Evolutionary conservation across 768 basidiomycete genomes (phyloP), one percentile per base, ranked within the genome.

Genomic region (Stropharia rugosoannulata): DNA sequence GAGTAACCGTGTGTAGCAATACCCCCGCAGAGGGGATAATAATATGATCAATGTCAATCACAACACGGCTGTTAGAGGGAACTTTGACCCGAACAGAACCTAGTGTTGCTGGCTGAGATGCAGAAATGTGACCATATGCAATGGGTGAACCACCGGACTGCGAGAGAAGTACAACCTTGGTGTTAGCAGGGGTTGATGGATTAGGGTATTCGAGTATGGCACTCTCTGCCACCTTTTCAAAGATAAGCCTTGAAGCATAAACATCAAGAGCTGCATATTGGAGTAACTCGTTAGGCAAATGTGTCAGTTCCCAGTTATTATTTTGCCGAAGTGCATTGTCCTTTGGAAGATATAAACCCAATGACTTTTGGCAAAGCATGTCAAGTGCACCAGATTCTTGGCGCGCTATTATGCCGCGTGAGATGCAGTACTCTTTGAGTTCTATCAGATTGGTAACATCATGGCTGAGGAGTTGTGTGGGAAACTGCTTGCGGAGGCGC

Each of bases 221-320:
- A n/a, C n/a, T n/a, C n/a, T n/a, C n/a, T n/a, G n/a, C n/a, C 4
- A n/a, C 41, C 12, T 18, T 42, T 42, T 42, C 41, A 18, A 42
- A 42, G 41, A 42, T 42, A 5, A 42, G n/a, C 16, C 41, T 12
- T 22, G 41, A 18, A 11, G 13, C 5, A 16, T 19, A 42, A 5
- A 42, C 41, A 18, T 42, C 41, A 8, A 42, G 41, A 5, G 41
- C 41, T 0, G 41, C 41, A 42, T 42, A 42, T 4, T 42, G 13
- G 1, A 42, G 41, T 42, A 42, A 42, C 16, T 4, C 41, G n/a
- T n/a, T n/a, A n/a, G n/a, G n/a, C n/a, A n/a, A n/a, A n/a, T n/a
- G n/a, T n/a, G n/a, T n/a, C n/a, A n/a, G n/a, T 50, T 68, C 62
- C 66, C 62, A 66, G 18, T 61, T 53, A 13, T 68, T 59, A 19